Evolutionary conservation across 768 basidiomycete species (phyloP), one percentile per base, ranked within the genome.

Genomic region (Amanita rimosa): DNA sequence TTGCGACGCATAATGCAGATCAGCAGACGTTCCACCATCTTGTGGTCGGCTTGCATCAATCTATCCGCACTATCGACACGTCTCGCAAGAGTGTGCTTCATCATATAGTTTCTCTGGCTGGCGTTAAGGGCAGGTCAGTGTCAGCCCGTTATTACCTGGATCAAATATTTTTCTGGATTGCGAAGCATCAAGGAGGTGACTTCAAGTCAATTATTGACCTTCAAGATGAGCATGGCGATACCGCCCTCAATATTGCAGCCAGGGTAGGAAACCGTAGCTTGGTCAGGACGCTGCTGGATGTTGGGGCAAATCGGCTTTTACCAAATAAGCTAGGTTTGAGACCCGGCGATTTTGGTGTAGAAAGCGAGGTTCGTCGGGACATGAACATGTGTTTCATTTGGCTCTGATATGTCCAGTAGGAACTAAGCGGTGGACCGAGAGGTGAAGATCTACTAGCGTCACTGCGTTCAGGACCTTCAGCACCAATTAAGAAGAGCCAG

Each of bases 211-310:
- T 97, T 44, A 82, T 98, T 9, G 91, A 98, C 63, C 68, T 95
- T 36, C 89, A 91, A 64, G 96, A 99, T 59, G 81, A 88, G 55
- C 85, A 97, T 61, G 96, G 95, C 0, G 96, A 99, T 60, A 97
- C 95, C 0, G 91, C 91, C 6, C 64, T 99, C 58, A 96, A 96
- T 66, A 88, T 98, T 57, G 91, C 95, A 11, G 94, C 95, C 0
- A 68, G 95, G 49, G 85, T 98, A 1, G 96, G 96, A 1, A 96
- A 92, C 62, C 73, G 85, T 53, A 83, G 84, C 52, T 62, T 98
- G 51, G 92, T 97, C 11, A 73, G 85, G 57, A 83, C 90, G 3
- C 64, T 98, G 55, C 57, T 99, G 51, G 94, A 96, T 58, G 88
- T 92, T 6, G 93, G 92, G 10, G 96, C 95, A 4, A 95, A 98